A percentile compares a stretch with the other conserved stretches of the same genome.
Conservation (phyloP, 805 yeast genomes). For the Zygoascus biomembranicola region DNA sequence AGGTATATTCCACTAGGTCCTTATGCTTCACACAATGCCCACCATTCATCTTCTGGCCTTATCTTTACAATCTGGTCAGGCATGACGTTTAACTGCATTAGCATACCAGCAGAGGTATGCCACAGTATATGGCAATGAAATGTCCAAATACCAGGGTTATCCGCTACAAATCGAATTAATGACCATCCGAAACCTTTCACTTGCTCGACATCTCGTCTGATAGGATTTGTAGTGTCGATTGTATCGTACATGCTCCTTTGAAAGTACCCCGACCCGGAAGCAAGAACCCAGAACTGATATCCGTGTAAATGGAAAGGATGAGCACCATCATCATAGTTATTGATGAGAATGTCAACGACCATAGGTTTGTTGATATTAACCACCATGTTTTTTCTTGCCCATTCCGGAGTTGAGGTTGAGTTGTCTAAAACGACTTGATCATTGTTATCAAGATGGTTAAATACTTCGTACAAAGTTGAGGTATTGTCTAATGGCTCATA, state of each 20-base stretch:
- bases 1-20: neutral
- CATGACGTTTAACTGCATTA: slow-evolving; percentile 23
- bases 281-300: slow-evolving; percentile 69
- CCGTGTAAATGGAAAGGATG: slow-evolving; percentile 97
- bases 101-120: slow-evolving; percentile 85
- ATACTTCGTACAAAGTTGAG: slow-evolving; percentile 14
- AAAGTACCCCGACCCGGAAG: slow-evolving; percentile 44
- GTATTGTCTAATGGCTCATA: slow-evolving; percentile 6
- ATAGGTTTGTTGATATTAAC: slow-evolving; percentile 51
- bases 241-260: slow-evolving; percentile 37
- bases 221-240: slow-evolving; percentile 36
- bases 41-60: slow-evolving; percentile 19
- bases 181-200: slow-evolving; percentile 39
- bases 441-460: neutral
- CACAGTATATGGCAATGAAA: slow-evolving; percentile 94
- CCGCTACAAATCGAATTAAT: slow-evolving; percentile 58
- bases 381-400: slow-evolving; percentile 52
- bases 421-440: neutral
- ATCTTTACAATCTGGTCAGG: slow-evolving; percentile 17
- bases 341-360: slow-evolving; percentile 65
- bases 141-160: slow-evolving; percentile 91
- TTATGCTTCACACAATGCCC: slow-evolving; percentile 3
- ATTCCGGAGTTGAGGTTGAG: slow-evolving; percentile 4
- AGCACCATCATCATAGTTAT: slow-evolving; percentile 76
- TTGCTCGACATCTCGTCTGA: slow-evolving; percentile 42